These are phyloP conservation scores for Sisymbrium irio DNA, from an alignment of 345 rosid species.

Conservation along the genomic window DNA sequence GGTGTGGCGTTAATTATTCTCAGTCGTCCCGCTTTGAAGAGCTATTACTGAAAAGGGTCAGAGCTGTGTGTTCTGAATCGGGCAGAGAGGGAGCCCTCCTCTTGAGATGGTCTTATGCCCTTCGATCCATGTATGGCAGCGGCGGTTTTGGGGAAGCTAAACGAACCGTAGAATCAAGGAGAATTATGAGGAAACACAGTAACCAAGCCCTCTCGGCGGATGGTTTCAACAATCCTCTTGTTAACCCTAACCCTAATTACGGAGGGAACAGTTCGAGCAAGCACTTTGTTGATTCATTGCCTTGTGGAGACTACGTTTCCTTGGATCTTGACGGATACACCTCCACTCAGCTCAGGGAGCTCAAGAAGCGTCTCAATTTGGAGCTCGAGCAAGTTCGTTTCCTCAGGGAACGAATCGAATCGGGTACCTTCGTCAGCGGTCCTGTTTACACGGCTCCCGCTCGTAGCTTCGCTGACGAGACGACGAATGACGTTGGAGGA, in stretches of 20 bases:
- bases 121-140: conserved; percentile 33
- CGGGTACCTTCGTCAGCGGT: conserved; percentile 34
- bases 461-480: conserved; percentile 33
- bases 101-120: conserved; percentile 23
- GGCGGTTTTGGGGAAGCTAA: conserved; percentile 33
- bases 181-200: conserved; percentile 32
- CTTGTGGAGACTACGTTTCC: conserved; percentile 48
- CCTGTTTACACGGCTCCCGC: conserved; percentile 29
- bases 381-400: conserved; percentile 78
- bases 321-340: conserved; percentile 61
- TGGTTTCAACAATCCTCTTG: not conserved
- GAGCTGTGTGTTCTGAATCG: not conserved
- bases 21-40: not conserved
- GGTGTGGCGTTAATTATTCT: not conserved
- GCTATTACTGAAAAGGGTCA: not conserved
- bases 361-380: conserved; percentile 47
- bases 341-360: conserved; percentile 50
- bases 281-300: conserved; percentile 38
- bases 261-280: conserved; percentile 19
- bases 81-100: not conserved
- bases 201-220: conserved; percentile 30
- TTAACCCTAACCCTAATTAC: conserved; percentile 54
- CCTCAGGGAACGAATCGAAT: conserved; percentile 51
- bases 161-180: conserved; percentile 29
- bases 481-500: conserved; percentile 31